Percentiles rank a stretch among this genome's conserved stretches.
Evolutionary conservation across 176 grass and related monocot genomes (phyloP).

Genomic region (Triticum monococcum): DNA sequence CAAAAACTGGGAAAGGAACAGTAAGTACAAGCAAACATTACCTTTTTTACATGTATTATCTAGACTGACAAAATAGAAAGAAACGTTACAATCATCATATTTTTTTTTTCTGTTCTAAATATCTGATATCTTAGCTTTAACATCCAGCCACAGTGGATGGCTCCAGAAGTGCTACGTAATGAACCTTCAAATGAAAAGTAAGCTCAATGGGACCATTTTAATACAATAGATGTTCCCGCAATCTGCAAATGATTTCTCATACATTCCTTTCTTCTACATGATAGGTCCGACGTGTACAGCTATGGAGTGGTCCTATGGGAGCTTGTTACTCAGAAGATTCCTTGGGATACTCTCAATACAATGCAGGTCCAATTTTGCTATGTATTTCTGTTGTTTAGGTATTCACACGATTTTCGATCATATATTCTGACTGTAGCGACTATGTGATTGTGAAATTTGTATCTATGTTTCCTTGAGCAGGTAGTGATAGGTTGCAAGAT

Average conservation of each 20-base stretch:
- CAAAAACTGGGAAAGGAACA: constrained; percentile 93
- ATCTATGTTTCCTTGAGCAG: background rate
- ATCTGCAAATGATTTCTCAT: background rate
- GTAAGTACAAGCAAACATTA: constrained; percentile 45
- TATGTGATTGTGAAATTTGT: background rate
- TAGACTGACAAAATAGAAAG: background rate
- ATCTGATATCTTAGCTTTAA: constrained; percentile 19
- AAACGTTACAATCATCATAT: background rate
- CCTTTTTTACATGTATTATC: background rate
- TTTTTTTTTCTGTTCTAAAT: constrained; percentile 31
- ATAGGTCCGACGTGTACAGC: constrained; percentile 93
- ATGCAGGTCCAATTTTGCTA: constrained; percentile 58
- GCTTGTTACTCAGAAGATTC: constrained; percentile 87
- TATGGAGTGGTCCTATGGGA: constrained; percentile 92
- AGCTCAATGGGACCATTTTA: background rate
- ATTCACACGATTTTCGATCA: background rate
- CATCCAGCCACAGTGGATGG: constrained; percentile 98
- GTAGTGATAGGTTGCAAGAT: background rate
- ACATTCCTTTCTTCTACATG: constrained; percentile 28
- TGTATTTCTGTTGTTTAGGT: background rate
- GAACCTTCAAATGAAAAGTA: constrained; percentile 98
- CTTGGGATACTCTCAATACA: constrained; percentile 94
- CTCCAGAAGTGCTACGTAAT: constrained; percentile 87
- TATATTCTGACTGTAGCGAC: background rate
- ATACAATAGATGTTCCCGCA: background rate